Evolutionary conservation across 345 rosid genomes (phyloP).

Genomic region (Carallia pectinifolia): DNA sequence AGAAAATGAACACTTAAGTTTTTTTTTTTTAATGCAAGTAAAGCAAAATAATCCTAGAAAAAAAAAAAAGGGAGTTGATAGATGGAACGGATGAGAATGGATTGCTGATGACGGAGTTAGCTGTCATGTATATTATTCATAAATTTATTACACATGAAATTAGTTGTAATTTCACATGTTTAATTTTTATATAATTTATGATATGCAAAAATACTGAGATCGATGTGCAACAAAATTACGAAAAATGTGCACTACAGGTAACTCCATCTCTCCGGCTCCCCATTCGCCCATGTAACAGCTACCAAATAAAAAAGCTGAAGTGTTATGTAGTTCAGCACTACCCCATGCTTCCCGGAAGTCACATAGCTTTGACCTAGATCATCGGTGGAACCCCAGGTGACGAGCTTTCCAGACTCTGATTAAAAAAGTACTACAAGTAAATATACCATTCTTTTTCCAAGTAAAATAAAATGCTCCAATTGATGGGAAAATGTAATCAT

Average conservation of each 20-base stretch:
- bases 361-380: slow-evolving; percentile 98
- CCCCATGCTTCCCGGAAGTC: slow-evolving; percentile 98
- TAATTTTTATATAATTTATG: too few species aligned
- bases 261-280: too few species aligned
- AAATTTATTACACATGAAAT: too few species aligned
- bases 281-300: too few species aligned
- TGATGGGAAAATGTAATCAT: not conserved
- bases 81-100: too few species aligned
- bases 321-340: slow-evolving; percentile 22
- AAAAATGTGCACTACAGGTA: too few species aligned
- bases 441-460: not conserved
- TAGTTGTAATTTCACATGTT: too few species aligned
- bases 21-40: not conserved
- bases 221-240: too few species aligned
- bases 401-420: slow-evolving; percentile 89
- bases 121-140: too few species aligned
- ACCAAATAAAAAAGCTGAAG: slow-evolving; percentile 9
- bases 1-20: slow-evolving; percentile 7
- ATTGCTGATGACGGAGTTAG: too few species aligned
- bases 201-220: too few species aligned
- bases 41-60: not conserved
- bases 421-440: slow-evolving; percentile 14
- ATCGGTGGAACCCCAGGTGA: slow-evolving; percentile 99
- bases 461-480: not conserved
- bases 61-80: too few species aligned